Conservation (phyloP, 441 rosid genomes). For the Pelargonium cotyledonis region DNA sequence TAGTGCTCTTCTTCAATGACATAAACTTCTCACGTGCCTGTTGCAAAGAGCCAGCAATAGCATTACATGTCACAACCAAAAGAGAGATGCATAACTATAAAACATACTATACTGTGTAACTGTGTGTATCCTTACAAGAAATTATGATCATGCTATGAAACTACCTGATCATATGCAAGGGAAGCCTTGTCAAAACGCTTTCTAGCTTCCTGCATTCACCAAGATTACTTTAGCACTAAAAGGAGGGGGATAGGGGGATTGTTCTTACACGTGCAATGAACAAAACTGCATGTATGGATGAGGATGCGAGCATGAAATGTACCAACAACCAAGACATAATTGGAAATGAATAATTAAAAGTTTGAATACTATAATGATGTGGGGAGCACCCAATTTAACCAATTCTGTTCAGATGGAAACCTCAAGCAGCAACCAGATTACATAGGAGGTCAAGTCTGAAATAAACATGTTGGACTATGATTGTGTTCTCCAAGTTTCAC, state of each 20-base stretch:
- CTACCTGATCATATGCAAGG: constrained; percentile 26
- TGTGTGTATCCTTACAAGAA: not conserved
- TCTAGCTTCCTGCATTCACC: constrained; percentile 19
- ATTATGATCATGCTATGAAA: not conserved
- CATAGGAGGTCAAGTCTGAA: not conserved
- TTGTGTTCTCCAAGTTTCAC: constrained; percentile 2
- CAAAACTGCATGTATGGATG: not conserved
- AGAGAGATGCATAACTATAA: not conserved
- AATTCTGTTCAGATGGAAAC: not conserved
- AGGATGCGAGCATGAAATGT: not conserved
- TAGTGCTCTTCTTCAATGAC: constrained; percentile 77
- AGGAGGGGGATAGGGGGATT: not conserved
- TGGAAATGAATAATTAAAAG: not conserved
- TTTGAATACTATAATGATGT: not conserved
- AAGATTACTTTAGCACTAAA: not conserved
- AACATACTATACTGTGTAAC: not conserved
- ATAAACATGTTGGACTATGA: not conserved
- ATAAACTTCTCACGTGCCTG: constrained; percentile 92
- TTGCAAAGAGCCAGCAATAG: constrained; percentile 16
- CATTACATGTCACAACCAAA: constrained; percentile 22
- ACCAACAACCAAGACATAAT: not conserved
- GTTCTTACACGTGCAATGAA: not conserved
- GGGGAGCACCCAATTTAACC: not conserved
- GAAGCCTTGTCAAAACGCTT: constrained; percentile 28
- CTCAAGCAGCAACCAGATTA: not conserved